Evolutionary conservation across 352 stramenopile genomes (phyloP).

Genomic region (Globisporangium uncinulatum): DNA sequence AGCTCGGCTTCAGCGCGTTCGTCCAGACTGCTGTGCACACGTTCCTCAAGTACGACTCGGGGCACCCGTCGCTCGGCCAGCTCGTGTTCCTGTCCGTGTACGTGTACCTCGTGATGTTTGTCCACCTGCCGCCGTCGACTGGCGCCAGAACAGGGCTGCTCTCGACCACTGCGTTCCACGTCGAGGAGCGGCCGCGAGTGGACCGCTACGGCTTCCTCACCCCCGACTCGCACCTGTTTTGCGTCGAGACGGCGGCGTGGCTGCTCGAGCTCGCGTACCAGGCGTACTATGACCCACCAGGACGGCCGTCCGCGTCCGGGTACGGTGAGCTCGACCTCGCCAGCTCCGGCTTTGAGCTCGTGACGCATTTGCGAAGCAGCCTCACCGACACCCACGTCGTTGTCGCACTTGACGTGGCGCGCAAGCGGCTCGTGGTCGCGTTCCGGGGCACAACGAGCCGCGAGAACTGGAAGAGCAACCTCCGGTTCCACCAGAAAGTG

Average conservation of each 20-base stretch:
- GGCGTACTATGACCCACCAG: slow-evolving; percentile 81
- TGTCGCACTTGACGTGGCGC: slow-evolving; percentile 41
- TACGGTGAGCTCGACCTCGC: slow-evolving; percentile 74
- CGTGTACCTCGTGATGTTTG: slow-evolving; percentile 81
- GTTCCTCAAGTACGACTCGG: slow-evolving; percentile 52
- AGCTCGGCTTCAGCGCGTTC: slow-evolving; percentile 61
- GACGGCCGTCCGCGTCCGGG: slow-evolving; percentile 65
- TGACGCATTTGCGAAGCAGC: slow-evolving; percentile 71
- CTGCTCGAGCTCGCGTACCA: slow-evolving; percentile 82
- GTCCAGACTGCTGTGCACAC: slow-evolving; percentile 64
- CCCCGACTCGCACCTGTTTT: slow-evolving; percentile 77
- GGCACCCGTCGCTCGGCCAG: slow-evolving; percentile 51
- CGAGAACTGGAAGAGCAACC: slow-evolving; percentile 86
- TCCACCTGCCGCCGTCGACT: slow-evolving; percentile 60
- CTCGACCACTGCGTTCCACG: slow-evolving; percentile 62
- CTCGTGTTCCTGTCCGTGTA: slow-evolving; percentile 80
- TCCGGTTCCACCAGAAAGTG: slow-evolving; percentile 75
- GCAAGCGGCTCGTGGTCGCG: slow-evolving; percentile 73
- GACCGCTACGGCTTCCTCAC: slow-evolving; percentile 62
- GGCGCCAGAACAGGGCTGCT: slow-evolving; percentile 45
- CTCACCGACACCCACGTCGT: slow-evolving; percentile 75
- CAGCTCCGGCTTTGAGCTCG: slow-evolving; percentile 72
- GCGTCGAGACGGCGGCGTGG: slow-evolving; percentile 80
- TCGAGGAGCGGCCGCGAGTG: slow-evolving; percentile 55
- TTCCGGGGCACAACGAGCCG: slow-evolving; percentile 85